Conservation (phyloP, 108 stramenopile genomes). For the Fistulifera pelliculosa region DNA sequence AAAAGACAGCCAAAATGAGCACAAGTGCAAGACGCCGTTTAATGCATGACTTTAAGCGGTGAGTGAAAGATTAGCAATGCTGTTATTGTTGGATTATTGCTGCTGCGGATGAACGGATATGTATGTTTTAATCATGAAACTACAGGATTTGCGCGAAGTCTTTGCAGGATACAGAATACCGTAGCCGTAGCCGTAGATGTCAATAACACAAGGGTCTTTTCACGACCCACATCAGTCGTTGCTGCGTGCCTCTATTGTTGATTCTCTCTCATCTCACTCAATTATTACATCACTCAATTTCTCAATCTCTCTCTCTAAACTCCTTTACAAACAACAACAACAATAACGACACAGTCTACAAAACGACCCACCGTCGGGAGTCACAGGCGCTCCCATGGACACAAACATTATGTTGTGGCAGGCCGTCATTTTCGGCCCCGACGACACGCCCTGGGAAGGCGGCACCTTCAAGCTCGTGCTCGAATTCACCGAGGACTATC, state of each 20-base stretch:
- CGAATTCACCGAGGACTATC: slow-evolving; percentile 99
- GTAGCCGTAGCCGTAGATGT: neutral
- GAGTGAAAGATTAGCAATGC: slow-evolving; percentile 6
- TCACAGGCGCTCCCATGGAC: slow-evolving; percentile 98
- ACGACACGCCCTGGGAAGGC: slow-evolving; percentile 99
- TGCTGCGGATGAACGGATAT: neutral
- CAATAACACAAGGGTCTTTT: slow-evolving; percentile 1
- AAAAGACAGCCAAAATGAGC: slow-evolving; percentile 58
- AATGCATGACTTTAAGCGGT: slow-evolving; percentile 90
- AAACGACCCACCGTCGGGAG: slow-evolving; percentile 96
- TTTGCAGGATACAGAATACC: too few species aligned
- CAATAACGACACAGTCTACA: slow-evolving; percentile 64
- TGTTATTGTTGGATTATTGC: neutral
- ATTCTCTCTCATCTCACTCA: neutral
- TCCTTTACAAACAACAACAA: slow-evolving; percentile 1
- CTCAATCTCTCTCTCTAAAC: slow-evolving; percentile 3
- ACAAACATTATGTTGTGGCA: slow-evolving; percentile 96
- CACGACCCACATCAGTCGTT: slow-evolving; percentile 1
- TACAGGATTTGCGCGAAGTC: too few species aligned
- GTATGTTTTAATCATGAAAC: neutral
- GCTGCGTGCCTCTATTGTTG: neutral
- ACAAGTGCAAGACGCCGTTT: slow-evolving; percentile 94
- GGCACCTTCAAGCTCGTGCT: slow-evolving; percentile 93
- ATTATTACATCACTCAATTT: slow-evolving; percentile 1
- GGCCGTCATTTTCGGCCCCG: slow-evolving; percentile 98